These are phyloP conservation scores for Paramecium sonneborni DNA, from an alignment of 73 alveolate species.

Conservation along the genomic window DNA sequence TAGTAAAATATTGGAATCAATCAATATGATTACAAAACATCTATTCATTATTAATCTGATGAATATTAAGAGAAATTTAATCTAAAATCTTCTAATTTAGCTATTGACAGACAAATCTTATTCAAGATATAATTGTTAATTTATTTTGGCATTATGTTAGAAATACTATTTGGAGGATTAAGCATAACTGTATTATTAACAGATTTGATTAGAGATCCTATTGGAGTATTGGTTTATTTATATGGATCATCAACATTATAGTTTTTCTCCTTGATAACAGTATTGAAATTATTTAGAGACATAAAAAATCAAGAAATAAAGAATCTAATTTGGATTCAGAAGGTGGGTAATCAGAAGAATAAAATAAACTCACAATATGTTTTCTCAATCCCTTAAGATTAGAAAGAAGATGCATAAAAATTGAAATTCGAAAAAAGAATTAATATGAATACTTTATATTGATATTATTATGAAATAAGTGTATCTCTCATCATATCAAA, in stretches of 20 bases:
- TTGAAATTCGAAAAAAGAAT: constrained; percentile 35
- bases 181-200: background rate
- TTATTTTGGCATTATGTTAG: constrained; percentile 12
- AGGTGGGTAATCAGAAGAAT: constrained; percentile 15
- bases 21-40: background rate
- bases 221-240: background rate
- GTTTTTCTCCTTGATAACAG: background rate
- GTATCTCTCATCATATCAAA: background rate
- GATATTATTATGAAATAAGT: background rate
- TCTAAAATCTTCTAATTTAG: background rate
- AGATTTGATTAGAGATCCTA: background rate
- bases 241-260: background rate
- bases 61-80: background rate
- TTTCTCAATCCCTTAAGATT: background rate
- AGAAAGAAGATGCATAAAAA: constrained; percentile 8
- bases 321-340: constrained; percentile 50
- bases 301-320: background rate
- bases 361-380: background rate
- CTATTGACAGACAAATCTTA: background rate
- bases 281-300: constrained; percentile 34
- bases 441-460: constrained; percentile 26
- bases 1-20: background rate
- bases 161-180: background rate
- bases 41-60: background rate
- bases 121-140: background rate